phyloP scores from a whole-genome alignment of 176 grass and related monocot genomes.

The Luzula sylvatica region DNA sequence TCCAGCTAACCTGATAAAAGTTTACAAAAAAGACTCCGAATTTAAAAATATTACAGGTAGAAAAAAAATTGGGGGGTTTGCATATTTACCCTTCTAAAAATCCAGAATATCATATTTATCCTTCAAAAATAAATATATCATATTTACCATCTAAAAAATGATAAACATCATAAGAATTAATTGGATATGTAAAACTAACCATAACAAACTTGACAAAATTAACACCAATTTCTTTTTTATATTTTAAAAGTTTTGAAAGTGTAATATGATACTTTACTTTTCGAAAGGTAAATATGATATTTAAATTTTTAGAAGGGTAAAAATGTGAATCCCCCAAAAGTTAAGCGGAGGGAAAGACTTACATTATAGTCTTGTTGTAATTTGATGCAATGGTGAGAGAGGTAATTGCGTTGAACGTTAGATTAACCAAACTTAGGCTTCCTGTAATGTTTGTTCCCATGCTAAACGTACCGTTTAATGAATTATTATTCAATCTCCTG shows the following conservation, averaged over 20 bases:
- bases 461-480: constrained; percentile 55
- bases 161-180: neutral
- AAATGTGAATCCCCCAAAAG: too few relatives aligned
- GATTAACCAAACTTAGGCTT: constrained; percentile 25
- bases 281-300: too few relatives aligned
- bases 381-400: constrained; percentile 26
- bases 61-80: neutral
- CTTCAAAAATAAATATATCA: too few relatives aligned
- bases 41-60: constrained; percentile 9
- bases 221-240: too few relatives aligned
- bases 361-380: constrained; percentile 28
- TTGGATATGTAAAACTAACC: too few relatives aligned
- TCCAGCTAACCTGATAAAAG: constrained; percentile 32
- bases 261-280: too few relatives aligned
- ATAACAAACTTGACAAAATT: too few relatives aligned
- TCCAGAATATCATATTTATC: too few relatives aligned
- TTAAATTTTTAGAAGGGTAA: too few relatives aligned
- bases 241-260: too few relatives aligned
- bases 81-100: too few relatives aligned
- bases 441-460: constrained; percentile 36
- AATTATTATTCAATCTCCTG: constrained; percentile 64
- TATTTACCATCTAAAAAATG: too few relatives aligned
- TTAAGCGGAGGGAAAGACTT: constrained; percentile 17
- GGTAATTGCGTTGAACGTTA: constrained; percentile 40
- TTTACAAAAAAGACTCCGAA: constrained; percentile 2